phyloP scores from a whole-genome alignment of 495 filamentous ascomycete genomes.

The Glonium stellatum region DNA sequence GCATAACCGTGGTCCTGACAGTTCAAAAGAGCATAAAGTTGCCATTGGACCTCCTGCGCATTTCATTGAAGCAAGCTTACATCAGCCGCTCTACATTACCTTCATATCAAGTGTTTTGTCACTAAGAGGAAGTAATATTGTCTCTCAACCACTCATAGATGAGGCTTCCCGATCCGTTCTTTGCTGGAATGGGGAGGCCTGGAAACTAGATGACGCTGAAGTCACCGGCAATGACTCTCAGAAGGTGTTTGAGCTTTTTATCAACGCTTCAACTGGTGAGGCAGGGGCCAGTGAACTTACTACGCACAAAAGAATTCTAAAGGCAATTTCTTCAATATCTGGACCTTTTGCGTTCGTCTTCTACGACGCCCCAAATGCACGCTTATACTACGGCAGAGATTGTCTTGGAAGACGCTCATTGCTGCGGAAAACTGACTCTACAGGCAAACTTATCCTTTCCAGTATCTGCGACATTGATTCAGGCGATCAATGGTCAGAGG shows the following conservation, averaged over 20 bases:
- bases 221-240: constrained; percentile 72
- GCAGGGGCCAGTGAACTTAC: background rate
- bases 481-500: constrained; percentile 59
- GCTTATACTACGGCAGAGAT: constrained; percentile 76
- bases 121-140: constrained; percentile 65
- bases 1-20: constrained; percentile 52
- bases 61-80: background rate
- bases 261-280: constrained; percentile 23
- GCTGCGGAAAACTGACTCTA: constrained; percentile 45
- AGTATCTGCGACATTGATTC: constrained; percentile 61
- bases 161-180: constrained; percentile 57
- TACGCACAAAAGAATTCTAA: constrained; percentile 38
- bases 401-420: constrained; percentile 81
- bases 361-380: constrained; percentile 55
- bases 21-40: constrained; percentile 34
- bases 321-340: constrained; percentile 55
- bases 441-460: constrained; percentile 55
- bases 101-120: constrained; percentile 82
- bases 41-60: constrained; percentile 7
- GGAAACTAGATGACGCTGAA: constrained; percentile 55
- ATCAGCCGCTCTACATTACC: constrained; percentile 41
- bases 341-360: constrained; percentile 93
- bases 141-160: constrained; percentile 67
- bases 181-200: constrained; percentile 99
- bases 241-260: constrained; percentile 57